A percentile compares a stretch with the other conserved stretches of the same genome.
These are phyloP conservation scores for Cyclostephanos tholiformis DNA, from an alignment of 108 stramenopile genomes.

Conservation along the genomic window DNA sequence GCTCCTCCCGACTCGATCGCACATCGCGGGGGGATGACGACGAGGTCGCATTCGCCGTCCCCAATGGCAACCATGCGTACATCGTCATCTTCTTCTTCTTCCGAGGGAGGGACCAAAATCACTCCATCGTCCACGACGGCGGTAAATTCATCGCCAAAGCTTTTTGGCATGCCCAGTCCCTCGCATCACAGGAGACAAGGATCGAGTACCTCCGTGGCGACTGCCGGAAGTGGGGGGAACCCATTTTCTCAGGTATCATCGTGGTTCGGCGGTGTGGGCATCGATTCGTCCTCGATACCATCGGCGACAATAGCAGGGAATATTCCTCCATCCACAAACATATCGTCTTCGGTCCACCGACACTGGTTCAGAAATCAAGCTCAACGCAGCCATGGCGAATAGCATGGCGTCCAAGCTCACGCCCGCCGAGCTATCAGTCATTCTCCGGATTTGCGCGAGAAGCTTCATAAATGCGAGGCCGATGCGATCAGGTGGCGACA, in stretches of 20 bases:
- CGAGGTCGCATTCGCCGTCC: too few species aligned
- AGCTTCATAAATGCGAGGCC: constrained; percentile 63
- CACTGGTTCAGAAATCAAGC: constrained; percentile 42
- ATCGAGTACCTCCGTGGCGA: constrained; percentile 20
- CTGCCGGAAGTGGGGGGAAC: constrained; percentile 13
- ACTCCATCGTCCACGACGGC: constrained; percentile 27
- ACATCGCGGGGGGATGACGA: too few species aligned
- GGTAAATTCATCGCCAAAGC: constrained; percentile 35
- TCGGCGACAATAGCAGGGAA: constrained; percentile 2
- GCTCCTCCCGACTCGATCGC: too few species aligned
- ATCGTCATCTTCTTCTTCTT: constrained; percentile 6
- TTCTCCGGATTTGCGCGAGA: constrained; percentile 83
- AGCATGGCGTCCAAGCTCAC: constrained; percentile 83
- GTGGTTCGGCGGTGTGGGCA: constrained; percentile 13
- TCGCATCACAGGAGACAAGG: constrained; percentile 22
- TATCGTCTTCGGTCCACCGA: constrained; percentile 19
- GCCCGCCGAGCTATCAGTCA: constrained; percentile 80
- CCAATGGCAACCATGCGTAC: constrained; percentile 20
- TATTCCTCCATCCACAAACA: constrained; percentile 5
- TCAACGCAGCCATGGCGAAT: constrained; percentile 73
- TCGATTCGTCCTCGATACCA: constrained; percentile 4
- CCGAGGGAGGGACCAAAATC: constrained; percentile 13
- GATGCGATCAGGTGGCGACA: constrained; percentile 48
- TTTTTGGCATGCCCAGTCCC: constrained; percentile 29
- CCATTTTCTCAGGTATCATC: constrained; percentile 24